Evolutionary conservation across 2,329 filamentous ascomycete species (phyloP).

Genomic region (Fusarium chuoi): DNA sequence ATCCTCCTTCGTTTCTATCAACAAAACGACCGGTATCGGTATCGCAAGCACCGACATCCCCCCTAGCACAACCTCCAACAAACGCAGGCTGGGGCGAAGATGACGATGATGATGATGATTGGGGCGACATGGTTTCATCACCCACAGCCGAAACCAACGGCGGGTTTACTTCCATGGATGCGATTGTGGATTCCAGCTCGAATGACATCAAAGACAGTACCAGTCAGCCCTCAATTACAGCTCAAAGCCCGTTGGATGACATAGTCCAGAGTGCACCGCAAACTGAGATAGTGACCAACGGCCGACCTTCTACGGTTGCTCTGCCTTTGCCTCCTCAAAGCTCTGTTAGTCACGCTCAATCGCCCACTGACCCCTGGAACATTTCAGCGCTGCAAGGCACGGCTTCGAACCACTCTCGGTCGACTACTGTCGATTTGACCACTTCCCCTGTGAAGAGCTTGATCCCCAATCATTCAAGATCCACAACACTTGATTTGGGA

Average conservation of each 20-base stretch:
- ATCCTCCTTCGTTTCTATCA: conserved; percentile 10
- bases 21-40: conserved; percentile 27
- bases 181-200: conserved; percentile 1
- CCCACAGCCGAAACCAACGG: conserved; percentile 38
- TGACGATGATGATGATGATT: conserved; percentile 64
- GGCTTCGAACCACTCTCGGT: conserved; percentile 27
- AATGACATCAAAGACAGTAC: not conserved
- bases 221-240: conserved; percentile 17
- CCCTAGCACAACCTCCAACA: conserved; percentile 35
- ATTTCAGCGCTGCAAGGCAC: conserved; percentile 1
- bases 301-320: conserved; percentile 22
- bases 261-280: not conserved
- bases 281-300: not conserved
- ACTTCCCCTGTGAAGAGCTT: conserved; percentile 14
- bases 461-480: conserved; percentile 20
- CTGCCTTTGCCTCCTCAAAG: not conserved
- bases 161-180: conserved; percentile 32
- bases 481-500: conserved; percentile 30
- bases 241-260: conserved; percentile 15
- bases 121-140: conserved; percentile 68
- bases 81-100: conserved; percentile 30
- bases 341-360: not conserved
- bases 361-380: not conserved
- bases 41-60: conserved; percentile 34
- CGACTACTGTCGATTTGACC: conserved; percentile 28